Base-by-base conservation (phyloP, 805 yeast species). In the Priceomyces castillae region DNA sequence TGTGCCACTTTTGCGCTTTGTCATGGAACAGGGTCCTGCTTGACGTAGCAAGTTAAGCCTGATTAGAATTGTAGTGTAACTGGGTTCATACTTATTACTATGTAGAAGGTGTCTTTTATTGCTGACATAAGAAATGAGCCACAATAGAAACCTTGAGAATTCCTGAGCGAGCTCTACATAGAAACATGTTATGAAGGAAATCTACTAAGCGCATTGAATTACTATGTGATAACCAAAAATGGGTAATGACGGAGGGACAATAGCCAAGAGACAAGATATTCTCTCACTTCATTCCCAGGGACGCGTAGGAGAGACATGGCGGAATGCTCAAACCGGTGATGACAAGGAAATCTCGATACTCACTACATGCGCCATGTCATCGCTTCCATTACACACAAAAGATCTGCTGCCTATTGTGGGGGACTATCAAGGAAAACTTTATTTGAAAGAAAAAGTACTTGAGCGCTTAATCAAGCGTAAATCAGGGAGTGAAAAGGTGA, bases 201-300 rank as follows among this genome's bases (percentile, higher is more conserved):
- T n/a, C n/a, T n/a, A n/a, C n/a, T 22, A 22, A 22, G 25, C 25
- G 9, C 25, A 22, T 23, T 28, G 33, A 37, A 28, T n/a, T n/a
- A n/a, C n/a, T n/a, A 30, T 7, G 26, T 10, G 31, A 11, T 28
- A 28, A n/a, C 15, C 31, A 28, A n/a, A 23, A 10, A 62, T 62
- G 67, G 67, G 67, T 9, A 80, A 78, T 47, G 92, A 85, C 57
- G 92, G 92, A n/a, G 89, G 90, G 2, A 73, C 86, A 1, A 76
- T 84, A 15, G 81, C 83, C 12, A 76, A 75, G 40, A 67, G 86
- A 23, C 71, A 71, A 46, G 86, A 82, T 47, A 69, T 78, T 10
- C 43, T 64, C 16, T 57, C 66, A 7, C 44, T 66, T 3, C 62
- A 61, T 40, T n/a, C 31, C 11, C 15, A 14, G 12, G 31, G 7